These are phyloP conservation scores for Coemansia sp. DNA, from an alignment of 192 early-diverging fungal genomes.

Conservation along the genomic window DNA sequence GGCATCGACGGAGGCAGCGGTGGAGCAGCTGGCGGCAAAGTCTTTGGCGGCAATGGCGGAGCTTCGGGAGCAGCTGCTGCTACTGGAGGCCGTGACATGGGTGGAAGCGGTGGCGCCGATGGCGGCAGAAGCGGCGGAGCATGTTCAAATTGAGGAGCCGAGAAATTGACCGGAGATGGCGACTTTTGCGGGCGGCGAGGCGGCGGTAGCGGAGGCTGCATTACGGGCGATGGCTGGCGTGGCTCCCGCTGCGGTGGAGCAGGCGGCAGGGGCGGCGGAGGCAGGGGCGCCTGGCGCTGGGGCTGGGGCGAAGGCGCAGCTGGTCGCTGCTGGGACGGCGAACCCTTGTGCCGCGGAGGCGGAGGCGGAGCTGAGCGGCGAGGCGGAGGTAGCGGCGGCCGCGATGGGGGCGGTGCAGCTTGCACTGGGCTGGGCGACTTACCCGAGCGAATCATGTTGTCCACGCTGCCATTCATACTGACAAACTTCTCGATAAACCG, in stretches of 20 bases:
- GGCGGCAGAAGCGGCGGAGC: conserved; percentile 29
- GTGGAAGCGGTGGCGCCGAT: conserved; percentile 19
- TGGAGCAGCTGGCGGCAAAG: conserved; percentile 18
- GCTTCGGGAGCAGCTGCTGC: conserved; percentile 2
- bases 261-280: conserved; percentile 22
- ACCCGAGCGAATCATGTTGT: conserved; percentile 50
- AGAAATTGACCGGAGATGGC: conserved; percentile 13
- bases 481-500: conserved; percentile 72
- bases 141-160: conserved; percentile 7
- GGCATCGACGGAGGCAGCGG: conserved; percentile 10
- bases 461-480: conserved; percentile 61
- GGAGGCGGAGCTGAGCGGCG: conserved; percentile 22
- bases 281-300: conserved; percentile 9
- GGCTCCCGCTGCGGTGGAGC: conserved; percentile 12
- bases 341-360: conserved; percentile 19
- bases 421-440: conserved; percentile 14
- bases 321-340: background rate
- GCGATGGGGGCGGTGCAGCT: conserved; percentile 31
- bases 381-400: conserved; percentile 23
- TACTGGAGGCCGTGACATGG: conserved; percentile 4
- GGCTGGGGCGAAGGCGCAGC: conserved; percentile 3
- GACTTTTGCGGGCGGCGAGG: conserved; percentile 19
- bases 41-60: conserved; percentile 16
- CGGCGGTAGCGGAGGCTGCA: conserved; percentile 19
- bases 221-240: conserved; percentile 15